Evolutionary conservation across 179 eudicot genomes (phyloP), one percentile per base, ranked within the genome.

Genomic region (Gypsophila paniculata): DNA sequence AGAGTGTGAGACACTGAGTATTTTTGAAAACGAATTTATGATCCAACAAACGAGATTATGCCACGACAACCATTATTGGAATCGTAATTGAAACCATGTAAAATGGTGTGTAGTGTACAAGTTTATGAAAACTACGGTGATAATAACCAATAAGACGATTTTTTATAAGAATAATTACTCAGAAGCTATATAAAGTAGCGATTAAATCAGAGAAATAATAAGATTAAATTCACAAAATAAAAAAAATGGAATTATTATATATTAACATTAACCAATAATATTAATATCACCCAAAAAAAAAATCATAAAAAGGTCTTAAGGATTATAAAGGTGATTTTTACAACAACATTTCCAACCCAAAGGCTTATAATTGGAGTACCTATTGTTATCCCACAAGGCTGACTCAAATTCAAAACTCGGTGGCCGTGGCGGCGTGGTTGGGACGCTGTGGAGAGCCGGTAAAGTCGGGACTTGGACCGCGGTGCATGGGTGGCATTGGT

Each of bases 321-420:
- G 97, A 74, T 89, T 88, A 75, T 75, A 93, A 48, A 89, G 75
- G 80, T 81, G 91, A 72, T 79, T 77, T 62, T 69, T 82, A 67
- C 98, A 93, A 62, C 80, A 78, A 77, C 98, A 93, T 73, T 86
- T 91, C 98, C 98, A 93, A 19, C 88, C 91, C 75, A 93, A 85
- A 17, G 97, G 96, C 88, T 93, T 93, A 86, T 93, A 93, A 83
- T 93, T 91, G 51, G 98, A 82, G 86, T 87, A 87, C 86, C 78
- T 84, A 73, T 76, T 80, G 36, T 69, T 70, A 3, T 71, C 77
- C 14, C 84, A 70, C 8, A 77, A 18, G 52, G 76, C 62, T 19
- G 77, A 61, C 62, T 84, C 80, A 22, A 26, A 61, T 36, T 55
- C 74, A 21, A 70, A 52, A 61, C 76, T 9, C 68, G 46, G 46